These are phyloP conservation scores for Hebeloma cylindrosporum DNA, from an alignment of 768 basidiomycete genomes.

Conservation along the genomic window DNA sequence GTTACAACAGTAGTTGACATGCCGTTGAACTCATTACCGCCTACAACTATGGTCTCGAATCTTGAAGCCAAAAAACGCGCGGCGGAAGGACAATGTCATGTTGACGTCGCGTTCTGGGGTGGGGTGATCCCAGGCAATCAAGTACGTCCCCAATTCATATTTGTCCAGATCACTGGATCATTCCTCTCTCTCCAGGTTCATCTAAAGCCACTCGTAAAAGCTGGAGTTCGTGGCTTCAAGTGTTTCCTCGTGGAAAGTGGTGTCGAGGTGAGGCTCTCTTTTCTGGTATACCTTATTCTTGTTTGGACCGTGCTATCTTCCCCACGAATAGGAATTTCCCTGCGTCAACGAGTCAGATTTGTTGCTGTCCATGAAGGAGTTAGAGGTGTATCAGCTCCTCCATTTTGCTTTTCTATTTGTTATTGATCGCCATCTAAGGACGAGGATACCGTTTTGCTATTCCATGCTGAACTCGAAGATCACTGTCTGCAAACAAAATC, in stretches of 20 bases:
- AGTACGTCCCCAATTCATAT: conserved; percentile 36
- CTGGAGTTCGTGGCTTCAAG: conserved; percentile 94
- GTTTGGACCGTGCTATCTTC: conserved; percentile 9
- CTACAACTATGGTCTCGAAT: conserved; percentile 84
- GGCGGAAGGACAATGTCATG: conserved; percentile 71
- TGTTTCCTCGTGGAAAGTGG: conserved; percentile 96
- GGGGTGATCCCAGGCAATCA: conserved; percentile 93
- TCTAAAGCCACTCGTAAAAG: conserved; percentile 69
- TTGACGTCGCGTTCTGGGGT: conserved; percentile 92
- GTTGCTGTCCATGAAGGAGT: conserved; percentile 62
- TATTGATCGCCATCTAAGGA: conserved; percentile 42
- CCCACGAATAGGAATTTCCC: conserved; percentile 91
- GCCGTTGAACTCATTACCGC: conserved; percentile 97
- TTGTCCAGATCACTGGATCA: background rate
- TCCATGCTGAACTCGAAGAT: conserved; percentile 86
- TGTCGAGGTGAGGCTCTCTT: conserved; percentile 70
- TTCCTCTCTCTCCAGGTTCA: conserved; percentile 47
- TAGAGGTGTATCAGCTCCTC: conserved; percentile 54
- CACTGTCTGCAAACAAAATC: conserved; percentile 7
- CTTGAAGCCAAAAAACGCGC: conserved; percentile 69
- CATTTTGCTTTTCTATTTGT: conserved; percentile 4
- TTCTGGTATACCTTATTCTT: background rate
- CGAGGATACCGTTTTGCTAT: conserved; percentile 71
- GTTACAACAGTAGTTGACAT: conserved; percentile 97
- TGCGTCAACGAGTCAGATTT: conserved; percentile 75